Evolutionary conservation across 257 asterid species (phyloP).

Genomic region (Lantana camara): DNA sequence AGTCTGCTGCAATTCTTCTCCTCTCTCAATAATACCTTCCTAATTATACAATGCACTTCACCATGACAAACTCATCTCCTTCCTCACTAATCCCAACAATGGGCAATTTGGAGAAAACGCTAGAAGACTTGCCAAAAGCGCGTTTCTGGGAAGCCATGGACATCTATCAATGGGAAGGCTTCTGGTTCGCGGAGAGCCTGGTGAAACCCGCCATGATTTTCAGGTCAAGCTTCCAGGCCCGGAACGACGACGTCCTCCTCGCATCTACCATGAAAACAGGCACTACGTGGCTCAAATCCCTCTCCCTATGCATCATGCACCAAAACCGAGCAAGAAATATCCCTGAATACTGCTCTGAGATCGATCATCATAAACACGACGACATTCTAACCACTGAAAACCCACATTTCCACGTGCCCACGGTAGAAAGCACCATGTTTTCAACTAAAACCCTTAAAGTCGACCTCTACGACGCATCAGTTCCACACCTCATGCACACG

Average conservation of each 20-base stretch:
- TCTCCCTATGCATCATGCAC: conserved; percentile 30
- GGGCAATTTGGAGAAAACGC: not conserved
- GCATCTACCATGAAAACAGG: conserved; percentile 10
- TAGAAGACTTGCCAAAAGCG: conserved; percentile 7
- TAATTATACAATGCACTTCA: not conserved
- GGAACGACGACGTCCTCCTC: conserved; percentile 20
- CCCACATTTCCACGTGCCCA: conserved; percentile 41
- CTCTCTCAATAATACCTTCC: not conserved
- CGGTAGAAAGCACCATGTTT: conserved; percentile 30
- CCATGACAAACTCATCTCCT: not conserved
- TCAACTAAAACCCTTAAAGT: conserved; percentile 18
- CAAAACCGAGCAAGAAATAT: no score
- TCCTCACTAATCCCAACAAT: not conserved
- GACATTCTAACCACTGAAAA: conserved; percentile 24
- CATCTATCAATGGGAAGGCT: conserved; percentile 19
- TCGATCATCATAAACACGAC: not conserved
- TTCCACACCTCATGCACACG: conserved; percentile 38
- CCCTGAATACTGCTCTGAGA: no score
- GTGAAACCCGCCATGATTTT: conserved; percentile 12
- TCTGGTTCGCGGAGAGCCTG: conserved; percentile 21
- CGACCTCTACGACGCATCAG: conserved; percentile 19
- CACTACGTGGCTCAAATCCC: conserved; percentile 24
- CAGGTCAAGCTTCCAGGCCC: conserved; percentile 19
- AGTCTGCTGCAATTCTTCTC: not conserved
- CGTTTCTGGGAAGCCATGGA: conserved; percentile 25